Evolutionary conservation across 257 asterid genomes (phyloP).

Genomic region (Salvia miltiorrhiza): DNA sequence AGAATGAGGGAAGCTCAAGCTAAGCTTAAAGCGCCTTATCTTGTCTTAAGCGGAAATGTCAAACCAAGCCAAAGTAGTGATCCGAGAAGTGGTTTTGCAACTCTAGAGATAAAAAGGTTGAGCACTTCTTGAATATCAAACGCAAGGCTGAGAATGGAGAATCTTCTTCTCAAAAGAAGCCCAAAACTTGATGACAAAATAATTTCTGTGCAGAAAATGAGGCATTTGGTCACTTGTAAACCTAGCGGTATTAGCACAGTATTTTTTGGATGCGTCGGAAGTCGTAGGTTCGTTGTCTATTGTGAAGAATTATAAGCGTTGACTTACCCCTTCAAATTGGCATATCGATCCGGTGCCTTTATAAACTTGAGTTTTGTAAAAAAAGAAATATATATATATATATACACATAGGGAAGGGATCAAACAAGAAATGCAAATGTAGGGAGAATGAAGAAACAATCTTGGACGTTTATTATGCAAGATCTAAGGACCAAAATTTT

Average conservation of each 20-base stretch:
- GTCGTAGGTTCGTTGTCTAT: neutral
- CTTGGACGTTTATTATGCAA: too few relatives aligned
- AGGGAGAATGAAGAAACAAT: too few relatives aligned
- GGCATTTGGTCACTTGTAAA: neutral
- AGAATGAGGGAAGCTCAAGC: conserved; percentile 95
- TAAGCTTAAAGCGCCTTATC: conserved; percentile 64
- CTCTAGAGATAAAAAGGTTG: too few relatives aligned
- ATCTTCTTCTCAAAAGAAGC: conserved; percentile 60
- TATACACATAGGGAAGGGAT: too few relatives aligned
- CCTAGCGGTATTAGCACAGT: too few relatives aligned
- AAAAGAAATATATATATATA: too few relatives aligned
- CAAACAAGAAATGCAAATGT: too few relatives aligned
- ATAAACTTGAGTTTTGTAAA: neutral
- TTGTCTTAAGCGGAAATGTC: conserved; percentile 79
- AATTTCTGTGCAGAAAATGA: neutral
- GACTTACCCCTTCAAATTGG: neutral
- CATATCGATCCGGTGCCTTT: neutral
- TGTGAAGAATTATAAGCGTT: neutral
- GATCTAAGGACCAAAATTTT: too few relatives aligned
- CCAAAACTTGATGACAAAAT: conserved; percentile 38
- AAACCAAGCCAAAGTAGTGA: too few relatives aligned
- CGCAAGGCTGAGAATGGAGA: conserved; percentile 65
- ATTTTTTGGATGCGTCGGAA: too few relatives aligned
- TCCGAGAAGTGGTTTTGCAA: too few relatives aligned
- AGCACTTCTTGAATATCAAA: conserved; percentile 79